Percentiles rank a stretch among this genome's conserved stretches.
phyloP scores from a whole-genome alignment of 164 flowering plant species.

The Vitis cinerea region DNA sequence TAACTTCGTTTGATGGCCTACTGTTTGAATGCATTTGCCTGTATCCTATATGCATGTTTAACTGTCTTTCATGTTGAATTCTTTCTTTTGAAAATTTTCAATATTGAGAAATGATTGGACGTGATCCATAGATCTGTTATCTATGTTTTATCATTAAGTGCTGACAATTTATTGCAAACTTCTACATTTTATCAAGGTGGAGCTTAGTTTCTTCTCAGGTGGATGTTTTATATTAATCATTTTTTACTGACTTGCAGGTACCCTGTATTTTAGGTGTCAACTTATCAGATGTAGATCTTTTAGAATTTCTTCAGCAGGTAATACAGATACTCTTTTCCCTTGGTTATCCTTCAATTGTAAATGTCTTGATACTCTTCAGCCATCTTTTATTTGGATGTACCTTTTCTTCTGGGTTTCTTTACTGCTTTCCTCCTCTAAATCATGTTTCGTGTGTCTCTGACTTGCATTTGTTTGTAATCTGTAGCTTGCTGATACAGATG shows the following conservation, averaged over 20 bases:
- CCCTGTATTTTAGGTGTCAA: conserved; percentile 93
- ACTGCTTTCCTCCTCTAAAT: not conserved
- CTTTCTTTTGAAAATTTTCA: too few relatives aligned
- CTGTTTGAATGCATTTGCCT: too few relatives aligned
- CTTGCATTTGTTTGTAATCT: conserved; percentile 11
- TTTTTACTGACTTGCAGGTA: conserved; percentile 51
- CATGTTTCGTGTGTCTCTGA: conserved; percentile 6
- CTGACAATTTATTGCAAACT: too few relatives aligned
- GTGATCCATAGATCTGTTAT: too few relatives aligned
- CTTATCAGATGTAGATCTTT: conserved; percentile 74
- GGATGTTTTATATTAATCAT: not conserved
- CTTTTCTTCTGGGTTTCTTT: not conserved
- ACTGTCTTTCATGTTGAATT: too few relatives aligned
- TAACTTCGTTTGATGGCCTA: too few relatives aligned
- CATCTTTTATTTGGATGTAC: not conserved
- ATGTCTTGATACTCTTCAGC: not conserved
- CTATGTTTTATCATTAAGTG: too few relatives aligned
- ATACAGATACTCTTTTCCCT: not conserved
- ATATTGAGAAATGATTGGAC: too few relatives aligned
- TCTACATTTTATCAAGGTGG: not conserved
- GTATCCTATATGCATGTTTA: too few relatives aligned
- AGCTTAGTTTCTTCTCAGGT: not conserved
- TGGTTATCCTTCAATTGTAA: not conserved
- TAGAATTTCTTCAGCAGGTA: conserved; percentile 95
- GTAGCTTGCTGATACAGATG: conserved; percentile 94